These are phyloP conservation scores for Ceratocystis papillata DNA, from an alignment of 2,329 filamentous ascomycete species.

Conservation along the genomic window DNA sequence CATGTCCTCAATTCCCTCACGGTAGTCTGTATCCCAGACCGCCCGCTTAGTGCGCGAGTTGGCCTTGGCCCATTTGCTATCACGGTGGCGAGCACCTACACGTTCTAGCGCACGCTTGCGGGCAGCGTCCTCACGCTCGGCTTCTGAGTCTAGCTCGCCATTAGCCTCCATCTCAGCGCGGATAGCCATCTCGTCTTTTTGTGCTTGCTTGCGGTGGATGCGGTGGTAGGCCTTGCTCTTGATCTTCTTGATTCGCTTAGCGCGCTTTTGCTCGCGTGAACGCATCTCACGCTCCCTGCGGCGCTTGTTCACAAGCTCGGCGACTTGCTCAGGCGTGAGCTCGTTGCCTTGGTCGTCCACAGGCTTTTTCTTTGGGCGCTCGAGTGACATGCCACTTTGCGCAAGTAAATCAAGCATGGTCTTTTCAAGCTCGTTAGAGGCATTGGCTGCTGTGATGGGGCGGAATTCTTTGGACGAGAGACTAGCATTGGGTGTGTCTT, in stretches of 20 bases:
- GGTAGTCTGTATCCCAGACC: slow-evolving; percentile 81
- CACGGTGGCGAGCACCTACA: slow-evolving; percentile 73
- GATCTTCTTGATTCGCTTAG: slow-evolving; percentile 95
- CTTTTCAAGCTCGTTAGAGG: slow-evolving; percentile 70
- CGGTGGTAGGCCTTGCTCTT: slow-evolving; percentile 93
- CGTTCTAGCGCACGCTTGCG: slow-evolving; percentile 70
- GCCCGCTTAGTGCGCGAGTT: slow-evolving; percentile 67
- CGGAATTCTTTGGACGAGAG: slow-evolving; percentile 52
- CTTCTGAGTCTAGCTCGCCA: slow-evolving; percentile 53
- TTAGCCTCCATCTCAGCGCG: slow-evolving; percentile 45
- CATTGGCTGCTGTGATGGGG: slow-evolving; percentile 50
- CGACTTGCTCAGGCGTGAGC: slow-evolving; percentile 57
- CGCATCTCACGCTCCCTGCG: slow-evolving; percentile 72
- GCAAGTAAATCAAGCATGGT: slow-evolving; percentile 82
- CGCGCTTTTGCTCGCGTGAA: slow-evolving; percentile 77
- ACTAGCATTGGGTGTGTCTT: slow-evolving; percentile 53
- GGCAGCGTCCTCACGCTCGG: slow-evolving; percentile 54
- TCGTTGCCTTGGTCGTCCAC: slow-evolving; percentile 41
- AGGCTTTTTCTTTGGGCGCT: slow-evolving; percentile 38
- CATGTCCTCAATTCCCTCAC: slow-evolving; percentile 67
- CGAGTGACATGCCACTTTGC: slow-evolving; percentile 64
- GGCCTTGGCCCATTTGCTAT: slow-evolving; percentile 87
- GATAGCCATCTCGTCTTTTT: slow-evolving; percentile 44
- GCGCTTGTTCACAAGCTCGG: slow-evolving; percentile 61
- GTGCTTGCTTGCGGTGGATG: slow-evolving; percentile 68